A percentile compares a stretch with the other conserved stretches of the same genome.
phyloP scores from a whole-genome alignment of 768 basidiomycete genomes.

The Leccinellum rugosiceps region DNA sequence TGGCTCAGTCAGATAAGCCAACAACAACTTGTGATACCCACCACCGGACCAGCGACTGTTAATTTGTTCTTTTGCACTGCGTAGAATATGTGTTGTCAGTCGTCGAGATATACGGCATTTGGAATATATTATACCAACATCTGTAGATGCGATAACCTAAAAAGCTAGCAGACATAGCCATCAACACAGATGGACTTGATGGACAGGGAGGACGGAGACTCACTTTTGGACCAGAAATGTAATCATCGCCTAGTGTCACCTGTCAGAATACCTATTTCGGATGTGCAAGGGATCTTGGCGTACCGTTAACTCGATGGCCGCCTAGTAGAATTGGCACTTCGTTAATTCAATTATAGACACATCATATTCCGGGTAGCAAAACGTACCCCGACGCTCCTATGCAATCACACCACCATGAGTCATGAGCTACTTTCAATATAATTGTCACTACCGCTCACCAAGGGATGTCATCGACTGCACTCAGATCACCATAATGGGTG shows the following conservation, averaged over 20 bases:
- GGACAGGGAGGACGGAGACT: not conserved
- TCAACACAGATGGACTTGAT: not conserved
- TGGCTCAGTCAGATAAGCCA: not conserved
- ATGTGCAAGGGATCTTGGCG: not conserved
- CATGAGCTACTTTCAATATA: not conserved
- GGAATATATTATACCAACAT: slow-evolving; percentile 5
- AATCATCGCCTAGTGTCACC: slow-evolving; percentile 15
- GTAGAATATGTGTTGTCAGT: not conserved
- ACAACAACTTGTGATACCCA: not conserved
- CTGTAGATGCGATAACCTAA: slow-evolving; percentile 25
- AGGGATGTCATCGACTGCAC: slow-evolving; percentile 11
- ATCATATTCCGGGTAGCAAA: not conserved
- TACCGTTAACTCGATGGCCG: slow-evolving; percentile 20
- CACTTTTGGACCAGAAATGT: slow-evolving; percentile 24
- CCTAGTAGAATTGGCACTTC: slow-evolving; percentile 8
- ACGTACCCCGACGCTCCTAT: slow-evolving; percentile 25
- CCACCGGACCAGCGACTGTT: slow-evolving; percentile 16
- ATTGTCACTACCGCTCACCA: slow-evolving; percentile 12
- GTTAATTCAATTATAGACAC: slow-evolving; percentile 1
- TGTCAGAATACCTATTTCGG: not conserved
- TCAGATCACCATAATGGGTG: slow-evolving; percentile 15
- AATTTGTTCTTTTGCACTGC: slow-evolving; percentile 14
- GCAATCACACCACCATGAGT: not conserved
- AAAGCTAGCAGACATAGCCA: slow-evolving; percentile 10
- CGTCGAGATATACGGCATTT: not conserved